Base-by-base conservation (phyloP, 768 basidiomycete genomes). In the Leccinellum rugosiceps region DNA sequence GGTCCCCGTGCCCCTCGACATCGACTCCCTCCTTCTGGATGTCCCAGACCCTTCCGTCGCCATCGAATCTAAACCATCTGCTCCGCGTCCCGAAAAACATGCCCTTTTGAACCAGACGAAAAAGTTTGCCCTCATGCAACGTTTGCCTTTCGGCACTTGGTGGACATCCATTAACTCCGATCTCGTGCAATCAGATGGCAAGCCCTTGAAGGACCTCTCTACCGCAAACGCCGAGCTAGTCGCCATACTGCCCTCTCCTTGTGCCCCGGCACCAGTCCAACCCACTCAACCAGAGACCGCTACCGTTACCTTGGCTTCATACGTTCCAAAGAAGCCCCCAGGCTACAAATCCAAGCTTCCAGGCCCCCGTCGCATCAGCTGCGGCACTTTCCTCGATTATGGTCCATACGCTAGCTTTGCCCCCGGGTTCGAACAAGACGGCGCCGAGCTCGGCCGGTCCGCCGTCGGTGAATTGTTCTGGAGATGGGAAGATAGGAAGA, bases 71-170 rank as follows among this genome's bases (percentile, higher is more conserved):
- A 71, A 70, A 45, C 1, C 41, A 21, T 58, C 66, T 7, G 44
- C 44, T 0, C 47, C 62, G 21, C 57, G 50, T 25, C 63, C 67
- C 23, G 70, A 65, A 63, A 74, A 62, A 57, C 72, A 46, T 60
- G 73, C 58, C 62, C 73, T 58, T 50, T 25, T 52, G 30, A 47
- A 65, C 59, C 52, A 74, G 71, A 46, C 53, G n/a, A 82, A 79
- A 53, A 83, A 78, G 65, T 92, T 87, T 72, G 90, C 92, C 3
- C 82, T 94, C 47, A 79, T 92, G 62, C 91, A 94, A 65, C 86
- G 84, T 58, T 76, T 94, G 7, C 89, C 92, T 1, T 80, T 77
- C 2, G 90, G 85, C 38, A 86, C 87, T 57, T 91, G 84, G 76
- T 94, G 90, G 86, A 80, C 89, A 15, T 90, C 91, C 26, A 79